Evolutionary conservation across 139 green algal species (phyloP).

Genomic region (Chlorella sorokiniana): DNA sequence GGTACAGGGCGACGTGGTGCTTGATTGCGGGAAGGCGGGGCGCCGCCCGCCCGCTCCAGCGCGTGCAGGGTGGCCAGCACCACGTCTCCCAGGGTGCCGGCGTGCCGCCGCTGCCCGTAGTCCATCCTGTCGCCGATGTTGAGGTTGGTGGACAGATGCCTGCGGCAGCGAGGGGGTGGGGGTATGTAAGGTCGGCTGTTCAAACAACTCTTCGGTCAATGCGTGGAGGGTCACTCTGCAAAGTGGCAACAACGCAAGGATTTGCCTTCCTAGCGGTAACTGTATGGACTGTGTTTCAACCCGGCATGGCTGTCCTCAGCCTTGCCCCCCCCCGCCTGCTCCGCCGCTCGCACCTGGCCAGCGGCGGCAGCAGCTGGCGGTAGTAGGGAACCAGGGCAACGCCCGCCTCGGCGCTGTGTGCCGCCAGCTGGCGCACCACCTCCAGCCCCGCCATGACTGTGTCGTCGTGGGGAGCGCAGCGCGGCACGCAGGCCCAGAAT

Average conservation of each 20-base stretch:
- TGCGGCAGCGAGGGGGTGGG: no score
- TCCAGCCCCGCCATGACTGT: slow-evolving; percentile 1
- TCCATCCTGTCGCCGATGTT: slow-evolving; percentile 86
- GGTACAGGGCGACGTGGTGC: slow-evolving; percentile 75
- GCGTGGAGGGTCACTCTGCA: no score
- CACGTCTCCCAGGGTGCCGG: slow-evolving; percentile 75
- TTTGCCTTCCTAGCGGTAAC: background rate
- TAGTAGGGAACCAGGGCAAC: slow-evolving; percentile 90
- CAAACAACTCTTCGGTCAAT: no score
- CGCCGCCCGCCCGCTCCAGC: slow-evolving; percentile 81
- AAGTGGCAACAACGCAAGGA: no score
- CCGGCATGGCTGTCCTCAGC: background rate
- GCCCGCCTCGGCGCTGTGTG: slow-evolving; percentile 65
- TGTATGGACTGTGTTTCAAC: background rate
- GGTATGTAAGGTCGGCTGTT: no score
- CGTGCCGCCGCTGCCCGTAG: slow-evolving; percentile 79
- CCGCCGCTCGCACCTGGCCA: slow-evolving; percentile 66
- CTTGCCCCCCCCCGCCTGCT: background rate
- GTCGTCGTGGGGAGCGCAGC: background rate
- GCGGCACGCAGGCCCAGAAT: slow-evolving; percentile 51
- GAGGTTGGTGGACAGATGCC: slow-evolving; percentile 73
- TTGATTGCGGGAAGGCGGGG: slow-evolving; percentile 95
- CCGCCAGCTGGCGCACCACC: slow-evolving; percentile 14
- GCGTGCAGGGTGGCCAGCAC: slow-evolving; percentile 77
- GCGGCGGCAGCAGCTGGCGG: slow-evolving; percentile 84